Conservation (phyloP, 192 early-diverging fungal genomes). For the Coemansia sp. region DNA sequence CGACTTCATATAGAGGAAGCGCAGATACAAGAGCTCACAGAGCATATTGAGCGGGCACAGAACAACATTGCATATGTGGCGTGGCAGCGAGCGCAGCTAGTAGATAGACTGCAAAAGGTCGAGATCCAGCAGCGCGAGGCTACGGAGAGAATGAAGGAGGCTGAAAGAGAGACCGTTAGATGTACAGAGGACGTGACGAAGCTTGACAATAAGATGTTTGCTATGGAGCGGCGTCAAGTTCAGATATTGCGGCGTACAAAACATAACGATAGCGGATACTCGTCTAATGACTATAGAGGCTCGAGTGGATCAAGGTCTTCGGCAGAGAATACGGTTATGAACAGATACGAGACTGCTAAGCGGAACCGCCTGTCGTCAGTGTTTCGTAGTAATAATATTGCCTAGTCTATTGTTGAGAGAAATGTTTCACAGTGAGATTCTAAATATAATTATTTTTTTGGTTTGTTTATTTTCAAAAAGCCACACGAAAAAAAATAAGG, state of each 20-base stretch:
- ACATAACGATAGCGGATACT: conserved; percentile 5
- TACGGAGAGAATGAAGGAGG: conserved; percentile 7
- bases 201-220: conserved; percentile 41
- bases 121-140: conserved; percentile 22
- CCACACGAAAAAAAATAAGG: neutral
- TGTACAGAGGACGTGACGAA: conserved; percentile 15
- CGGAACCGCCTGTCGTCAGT: conserved; percentile 33
- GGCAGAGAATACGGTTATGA: neutral
- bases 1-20: conserved; percentile 23
- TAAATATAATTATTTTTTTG: neutral
- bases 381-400: conserved; percentile 16
- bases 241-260: conserved; percentile 22
- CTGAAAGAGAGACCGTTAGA: conserved; percentile 1
- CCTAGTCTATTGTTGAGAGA: neutral
- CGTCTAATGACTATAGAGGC: neutral
- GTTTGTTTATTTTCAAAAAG: neutral
- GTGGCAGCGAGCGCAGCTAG: conserved; percentile 32
- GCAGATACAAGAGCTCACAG: conserved; percentile 17
- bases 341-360: conserved; percentile 35
- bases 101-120: conserved; percentile 23
- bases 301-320: conserved; percentile 12
- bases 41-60: conserved; percentile 24
- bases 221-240: conserved; percentile 23
- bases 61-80: conserved; percentile 41
- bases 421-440: neutral